phyloP scores from a whole-genome alignment of 179 eudicot genomes.

The Kewa caespitosa region DNA sequence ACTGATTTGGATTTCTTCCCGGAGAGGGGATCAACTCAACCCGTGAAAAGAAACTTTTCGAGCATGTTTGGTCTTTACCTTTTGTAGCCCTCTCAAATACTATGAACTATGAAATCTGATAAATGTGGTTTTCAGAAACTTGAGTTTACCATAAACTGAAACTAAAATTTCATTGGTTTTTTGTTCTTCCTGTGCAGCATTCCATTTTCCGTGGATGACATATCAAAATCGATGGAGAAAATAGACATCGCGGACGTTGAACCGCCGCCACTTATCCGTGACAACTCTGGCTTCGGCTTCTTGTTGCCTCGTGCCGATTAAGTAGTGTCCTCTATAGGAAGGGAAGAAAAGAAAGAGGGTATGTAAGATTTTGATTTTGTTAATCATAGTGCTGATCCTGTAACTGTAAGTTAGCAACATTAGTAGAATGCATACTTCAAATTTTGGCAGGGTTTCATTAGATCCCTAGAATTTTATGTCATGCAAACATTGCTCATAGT shows the following conservation, averaged over 20 bases:
- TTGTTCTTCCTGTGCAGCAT: slow-evolving; percentile 54
- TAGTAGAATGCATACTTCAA: slow-evolving; percentile 15
- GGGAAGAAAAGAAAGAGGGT: neutral
- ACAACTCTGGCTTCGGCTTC: slow-evolving; percentile 71
- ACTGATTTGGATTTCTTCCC: neutral
- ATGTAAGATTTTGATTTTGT: slow-evolving; percentile 8
- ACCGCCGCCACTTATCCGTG: slow-evolving; percentile 66
- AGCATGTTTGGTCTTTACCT: too few relatives aligned
- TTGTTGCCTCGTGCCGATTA: slow-evolving; percentile 59
- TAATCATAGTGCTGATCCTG: neutral
- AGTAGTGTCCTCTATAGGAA: neutral
- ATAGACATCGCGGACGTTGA: slow-evolving; percentile 69
- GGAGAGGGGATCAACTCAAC: too few relatives aligned
- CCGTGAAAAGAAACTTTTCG: too few relatives aligned
- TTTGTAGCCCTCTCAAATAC: too few relatives aligned
- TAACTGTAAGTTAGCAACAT: slow-evolving; percentile 16
- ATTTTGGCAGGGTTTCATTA: slow-evolving; percentile 13
- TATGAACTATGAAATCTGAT: too few relatives aligned
- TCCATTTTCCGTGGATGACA: slow-evolving; percentile 95
- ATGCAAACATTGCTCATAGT: neutral
- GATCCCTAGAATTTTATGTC: slow-evolving; percentile 10
- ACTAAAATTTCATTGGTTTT: too few relatives aligned
- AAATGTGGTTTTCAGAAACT: too few relatives aligned
- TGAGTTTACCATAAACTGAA: too few relatives aligned
- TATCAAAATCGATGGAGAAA: slow-evolving; percentile 81